Percentiles rank a stretch among this genome's conserved stretches.
phyloP scores from a whole-genome alignment of 164 flowering plant genomes.

The Tetrastigma voinierianum region DNA sequence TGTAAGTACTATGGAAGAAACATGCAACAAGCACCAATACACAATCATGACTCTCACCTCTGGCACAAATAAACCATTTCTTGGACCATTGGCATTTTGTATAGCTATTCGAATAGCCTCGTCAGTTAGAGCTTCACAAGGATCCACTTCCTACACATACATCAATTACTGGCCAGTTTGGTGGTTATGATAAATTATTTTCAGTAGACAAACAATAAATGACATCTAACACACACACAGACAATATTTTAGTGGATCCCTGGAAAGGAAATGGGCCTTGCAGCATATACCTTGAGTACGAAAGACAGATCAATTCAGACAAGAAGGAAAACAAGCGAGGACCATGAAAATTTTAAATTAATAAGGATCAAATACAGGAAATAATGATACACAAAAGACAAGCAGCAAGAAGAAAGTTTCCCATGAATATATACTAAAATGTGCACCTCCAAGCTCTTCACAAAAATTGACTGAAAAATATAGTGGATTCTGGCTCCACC shows the following conservation, averaged over 20 bases:
- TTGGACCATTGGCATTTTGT: constrained; percentile 61
- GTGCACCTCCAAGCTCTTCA: constrained; percentile 53
- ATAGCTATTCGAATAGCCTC: constrained; percentile 57
- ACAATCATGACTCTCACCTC: constrained; percentile 32
- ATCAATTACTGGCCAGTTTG: neutral
- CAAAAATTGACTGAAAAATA: constrained; percentile 63
- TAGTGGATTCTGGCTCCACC: constrained; percentile 67
- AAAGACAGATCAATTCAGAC: neutral
- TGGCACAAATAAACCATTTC: constrained; percentile 51
- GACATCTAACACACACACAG: neutral
- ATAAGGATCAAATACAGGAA: neutral
- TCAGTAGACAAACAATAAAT: neutral
- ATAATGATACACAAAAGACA: too few relatives aligned
- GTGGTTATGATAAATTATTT: neutral
- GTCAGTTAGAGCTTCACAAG: constrained; percentile 59
- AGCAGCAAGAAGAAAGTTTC: too few relatives aligned
- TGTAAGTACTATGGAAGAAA: neutral
- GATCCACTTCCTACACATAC: constrained; percentile 55
- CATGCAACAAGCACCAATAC: neutral
- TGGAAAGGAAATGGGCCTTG: neutral
- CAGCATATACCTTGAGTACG: neutral
- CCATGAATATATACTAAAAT: neutral
- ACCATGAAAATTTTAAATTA: neutral
- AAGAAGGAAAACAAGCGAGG: neutral
- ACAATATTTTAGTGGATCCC: neutral